Percentiles rank a stretch among this genome's conserved stretches.
These are phyloP conservation scores for Xylaria multiplex DNA, from an alignment of 2,329 filamentous ascomycete species.

Conservation along the genomic window DNA sequence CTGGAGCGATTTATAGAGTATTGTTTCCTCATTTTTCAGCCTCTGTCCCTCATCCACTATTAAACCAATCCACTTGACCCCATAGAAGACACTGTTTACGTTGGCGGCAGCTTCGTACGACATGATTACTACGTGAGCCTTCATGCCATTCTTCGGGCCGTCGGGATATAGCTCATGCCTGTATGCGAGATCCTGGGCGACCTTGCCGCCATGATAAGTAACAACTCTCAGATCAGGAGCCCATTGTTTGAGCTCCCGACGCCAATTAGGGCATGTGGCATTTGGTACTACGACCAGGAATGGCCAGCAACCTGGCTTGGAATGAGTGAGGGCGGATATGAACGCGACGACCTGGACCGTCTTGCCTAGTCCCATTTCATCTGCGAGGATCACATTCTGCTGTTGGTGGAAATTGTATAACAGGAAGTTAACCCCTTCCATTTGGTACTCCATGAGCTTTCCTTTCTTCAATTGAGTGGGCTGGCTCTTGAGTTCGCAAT, in stretches of 20 bases:
- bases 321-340: conserved; percentile 76
- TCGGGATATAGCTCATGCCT: conserved; percentile 86
- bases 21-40: conserved; percentile 89
- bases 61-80: conserved; percentile 84
- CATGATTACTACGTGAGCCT: conserved; percentile 91
- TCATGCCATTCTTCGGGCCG: conserved; percentile 72
- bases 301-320: conserved; percentile 80
- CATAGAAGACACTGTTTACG: conserved; percentile 73
- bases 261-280: conserved; percentile 96
- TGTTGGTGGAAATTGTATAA: conserved; percentile 86
- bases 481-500: conserved; percentile 75
- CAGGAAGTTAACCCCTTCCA: conserved; percentile 94
- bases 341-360: conserved; percentile 92
- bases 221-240: conserved; percentile 85
- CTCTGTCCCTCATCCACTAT: conserved; percentile 96
- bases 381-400: conserved; percentile 89
- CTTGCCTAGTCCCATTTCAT: conserved; percentile 98
- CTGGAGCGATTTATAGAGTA: conserved; percentile 79
- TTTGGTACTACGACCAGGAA: conserved; percentile 95
- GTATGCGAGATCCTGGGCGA: conserved; percentile 79
- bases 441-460: conserved; percentile 90
- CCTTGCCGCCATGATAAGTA: conserved; percentile 85
- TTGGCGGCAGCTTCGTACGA: conserved; percentile 92
- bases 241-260: conserved; percentile 95
- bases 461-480: conserved; percentile 79